Evolutionary conservation across 2,329 filamentous ascomycete species (phyloP).

Genomic region (Fusarium guadeloupense): DNA sequence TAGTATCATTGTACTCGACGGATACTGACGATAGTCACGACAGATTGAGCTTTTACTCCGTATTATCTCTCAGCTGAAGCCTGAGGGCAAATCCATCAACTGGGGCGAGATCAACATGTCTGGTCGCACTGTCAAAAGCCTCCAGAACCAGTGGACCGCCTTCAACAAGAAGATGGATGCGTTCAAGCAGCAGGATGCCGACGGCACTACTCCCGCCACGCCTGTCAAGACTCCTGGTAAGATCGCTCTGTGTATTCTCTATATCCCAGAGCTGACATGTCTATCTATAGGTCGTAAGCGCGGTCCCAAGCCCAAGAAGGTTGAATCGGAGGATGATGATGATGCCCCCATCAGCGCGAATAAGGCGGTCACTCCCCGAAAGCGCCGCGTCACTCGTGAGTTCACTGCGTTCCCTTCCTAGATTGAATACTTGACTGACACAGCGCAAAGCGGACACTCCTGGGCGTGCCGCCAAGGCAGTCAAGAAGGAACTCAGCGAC

Average conservation of each 20-base stretch:
- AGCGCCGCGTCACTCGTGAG: slow-evolving; percentile 32
- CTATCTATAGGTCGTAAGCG: slow-evolving; percentile 39
- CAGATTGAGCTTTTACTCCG: slow-evolving; percentile 51
- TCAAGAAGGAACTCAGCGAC: slow-evolving; percentile 30
- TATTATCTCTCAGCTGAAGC: slow-evolving; percentile 47
- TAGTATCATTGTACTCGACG: background rate
- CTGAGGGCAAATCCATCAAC: slow-evolving; percentile 47
- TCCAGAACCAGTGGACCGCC: slow-evolving; percentile 51
- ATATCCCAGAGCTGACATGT: background rate
- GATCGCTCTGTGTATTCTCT: background rate
- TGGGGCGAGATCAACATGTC: slow-evolving; percentile 50
- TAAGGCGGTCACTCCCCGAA: slow-evolving; percentile 27
- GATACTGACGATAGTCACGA: background rate
- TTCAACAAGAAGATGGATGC: slow-evolving; percentile 50
- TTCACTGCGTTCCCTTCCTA: background rate
- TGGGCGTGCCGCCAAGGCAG: slow-evolving; percentile 26
- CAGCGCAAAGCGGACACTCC: slow-evolving; percentile 6
- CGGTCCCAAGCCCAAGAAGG: slow-evolving; percentile 23
- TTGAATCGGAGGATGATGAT: background rate
- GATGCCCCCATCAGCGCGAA: slow-evolving; percentile 12
- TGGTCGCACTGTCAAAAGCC: slow-evolving; percentile 50
- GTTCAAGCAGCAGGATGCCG: slow-evolving; percentile 41
- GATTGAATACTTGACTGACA: slow-evolving; percentile 3
- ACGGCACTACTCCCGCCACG: slow-evolving; percentile 7
- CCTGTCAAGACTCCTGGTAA: slow-evolving; percentile 37